Evolutionary conservation across 2,329 filamentous ascomycete genomes (phyloP).

Genomic region (Shiraia bambusicola): DNA sequence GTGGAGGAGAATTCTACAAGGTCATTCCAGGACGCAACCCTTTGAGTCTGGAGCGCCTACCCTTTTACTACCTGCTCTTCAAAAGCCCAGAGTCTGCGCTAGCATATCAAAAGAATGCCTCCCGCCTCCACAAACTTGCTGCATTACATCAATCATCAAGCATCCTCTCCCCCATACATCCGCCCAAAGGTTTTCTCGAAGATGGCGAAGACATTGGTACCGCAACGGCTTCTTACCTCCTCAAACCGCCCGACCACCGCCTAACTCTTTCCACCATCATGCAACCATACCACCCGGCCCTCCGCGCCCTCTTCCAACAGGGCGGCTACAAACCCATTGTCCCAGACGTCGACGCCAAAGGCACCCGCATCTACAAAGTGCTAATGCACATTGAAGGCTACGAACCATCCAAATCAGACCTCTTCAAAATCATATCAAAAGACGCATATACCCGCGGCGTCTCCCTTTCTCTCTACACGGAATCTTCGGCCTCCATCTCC

Average conservation of each 20-base stretch:
- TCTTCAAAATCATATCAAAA: constrained; percentile 29
- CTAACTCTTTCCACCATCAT: constrained; percentile 32
- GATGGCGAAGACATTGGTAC: constrained; percentile 51
- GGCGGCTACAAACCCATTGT: constrained; percentile 40
- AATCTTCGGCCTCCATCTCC: constrained; percentile 20
- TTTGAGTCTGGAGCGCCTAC: constrained; percentile 62
- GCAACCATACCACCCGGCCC: constrained; percentile 47
- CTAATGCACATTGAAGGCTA: constrained; percentile 40
- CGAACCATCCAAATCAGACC: constrained; percentile 31
- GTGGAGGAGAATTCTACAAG: constrained; percentile 59
- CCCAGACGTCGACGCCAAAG: constrained; percentile 12
- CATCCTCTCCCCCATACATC: constrained; percentile 47
- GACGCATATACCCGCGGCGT: constrained; percentile 40
- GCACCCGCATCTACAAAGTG: constrained; percentile 31
- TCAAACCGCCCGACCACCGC: constrained; percentile 36
- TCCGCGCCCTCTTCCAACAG: constrained; percentile 31
- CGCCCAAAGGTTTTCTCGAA: constrained; percentile 47
- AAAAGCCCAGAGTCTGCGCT: constrained; percentile 58
- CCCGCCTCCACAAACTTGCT: constrained; percentile 54
- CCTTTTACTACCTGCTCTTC: constrained; percentile 72
- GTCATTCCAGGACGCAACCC: constrained; percentile 66
- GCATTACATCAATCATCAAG: constrained; percentile 47
- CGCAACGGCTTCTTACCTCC: constrained; percentile 51
- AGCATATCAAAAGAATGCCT: constrained; percentile 60
- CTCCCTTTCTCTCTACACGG: constrained; percentile 26